Evolutionary conservation across 2,329 filamentous ascomycete species (phyloP).

Genomic region (Domatiomyces globalis): DNA sequence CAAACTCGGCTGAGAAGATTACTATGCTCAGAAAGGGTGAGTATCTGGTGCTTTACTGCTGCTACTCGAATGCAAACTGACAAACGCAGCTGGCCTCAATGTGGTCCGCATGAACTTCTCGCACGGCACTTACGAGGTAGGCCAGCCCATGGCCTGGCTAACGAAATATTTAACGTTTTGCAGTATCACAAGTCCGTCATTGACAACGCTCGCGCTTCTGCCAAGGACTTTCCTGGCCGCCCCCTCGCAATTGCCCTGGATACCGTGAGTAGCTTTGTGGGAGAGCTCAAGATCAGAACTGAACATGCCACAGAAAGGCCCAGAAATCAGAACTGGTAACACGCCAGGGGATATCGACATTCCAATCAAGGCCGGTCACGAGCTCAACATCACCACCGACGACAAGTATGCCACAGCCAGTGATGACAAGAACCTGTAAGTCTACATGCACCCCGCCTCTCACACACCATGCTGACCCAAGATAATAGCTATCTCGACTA

Average conservation of each 20-base stretch:
- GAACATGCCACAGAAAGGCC: constrained; percentile 46
- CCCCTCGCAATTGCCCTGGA: constrained; percentile 90
- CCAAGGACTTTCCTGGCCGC: constrained; percentile 61
- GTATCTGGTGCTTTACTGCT: constrained; percentile 3
- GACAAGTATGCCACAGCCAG: constrained; percentile 74
- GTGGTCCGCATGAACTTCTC: constrained; percentile 99
- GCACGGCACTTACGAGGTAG: constrained; percentile 68
- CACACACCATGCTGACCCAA: constrained; percentile 4
- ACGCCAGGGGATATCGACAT: constrained; percentile 57
- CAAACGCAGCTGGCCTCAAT: constrained; percentile 61
- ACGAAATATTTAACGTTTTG: constrained; percentile 11
- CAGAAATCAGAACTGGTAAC: constrained; percentile 75
- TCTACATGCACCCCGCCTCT: not conserved
- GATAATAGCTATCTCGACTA: constrained; percentile 77
- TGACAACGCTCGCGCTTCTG: constrained; percentile 81
- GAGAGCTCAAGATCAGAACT: not conserved
- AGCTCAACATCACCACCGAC: constrained; percentile 95
- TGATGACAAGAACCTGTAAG: constrained; percentile 87
- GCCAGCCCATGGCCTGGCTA: constrained; percentile 5
- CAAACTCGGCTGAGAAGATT: constrained; percentile 93
- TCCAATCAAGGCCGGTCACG: constrained; percentile 65
- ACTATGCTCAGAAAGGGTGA: constrained; percentile 68
- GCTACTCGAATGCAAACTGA: constrained; percentile 8
- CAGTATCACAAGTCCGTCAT: constrained; percentile 97
- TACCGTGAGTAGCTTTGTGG: constrained; percentile 41